Evolutionary conservation across 2,329 filamentous ascomycete genomes (phyloP), one percentile per base, ranked within the genome.

Genomic region (Zarea fungicola): DNA sequence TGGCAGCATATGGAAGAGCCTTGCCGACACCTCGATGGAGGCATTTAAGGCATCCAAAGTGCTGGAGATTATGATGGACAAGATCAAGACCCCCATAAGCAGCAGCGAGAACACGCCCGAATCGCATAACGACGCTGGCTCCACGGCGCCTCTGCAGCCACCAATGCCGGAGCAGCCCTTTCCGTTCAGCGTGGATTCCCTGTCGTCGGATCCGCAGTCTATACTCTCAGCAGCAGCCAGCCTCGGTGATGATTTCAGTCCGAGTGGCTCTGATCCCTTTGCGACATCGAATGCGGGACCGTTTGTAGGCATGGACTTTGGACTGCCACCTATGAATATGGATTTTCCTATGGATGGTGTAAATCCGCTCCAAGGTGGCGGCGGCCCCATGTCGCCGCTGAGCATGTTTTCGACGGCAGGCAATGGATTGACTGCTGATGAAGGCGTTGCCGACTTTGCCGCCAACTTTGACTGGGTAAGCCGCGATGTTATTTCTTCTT

Each of bases 11-110:
- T 97, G 91, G 90, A 83, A 85, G 42, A 81, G 81, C 9, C 73
- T 90, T 10, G 80, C 83, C 3, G 85, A 93, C 48, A 76, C 83
- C 21, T 93, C 87, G 1, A 85, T 96, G 70, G 92, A 97, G 57
- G 89, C 91, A 0, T 91, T 84, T 70, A 97, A 97, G 69, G 92
- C 89, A 1, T 82, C 82, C 34, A 82, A 81, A 35, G 78, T 92
- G 21, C 73, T 97, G n/a, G 83, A 83, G 19, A 83, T 96, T 44
- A 90, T 97, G 80, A 70, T 97, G 37, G 77, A 83, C 26, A 93
- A 93, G 65, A 75, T 96, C 47, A 84, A 61, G 52, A 52, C 50
- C 13, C 50, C 50, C 6, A 32, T 43, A 7, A 48, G 41, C 31
- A 52, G 46, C 29, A 50, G 35, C 23, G 50, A 54, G 31, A 48